A percentile compares a stretch with the other conserved stretches of the same genome.
Evolutionary conservation across 2,329 filamentous ascomycete species (phyloP).

Genomic region (Arthroderma sp.): DNA sequence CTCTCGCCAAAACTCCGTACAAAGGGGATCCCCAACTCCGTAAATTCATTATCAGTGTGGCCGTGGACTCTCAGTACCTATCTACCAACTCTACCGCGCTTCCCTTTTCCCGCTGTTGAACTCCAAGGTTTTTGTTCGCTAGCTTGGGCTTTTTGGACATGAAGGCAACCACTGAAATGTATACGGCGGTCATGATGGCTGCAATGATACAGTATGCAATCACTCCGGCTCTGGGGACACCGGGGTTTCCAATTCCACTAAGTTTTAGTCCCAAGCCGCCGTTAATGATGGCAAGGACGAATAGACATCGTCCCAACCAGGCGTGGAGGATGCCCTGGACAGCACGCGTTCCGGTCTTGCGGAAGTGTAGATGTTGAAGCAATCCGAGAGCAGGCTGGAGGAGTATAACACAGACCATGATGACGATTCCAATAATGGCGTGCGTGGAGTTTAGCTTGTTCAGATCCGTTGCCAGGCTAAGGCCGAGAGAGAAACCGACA

Average conservation of each 20-base stretch:
- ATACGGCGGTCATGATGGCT: conserved; percentile 36
- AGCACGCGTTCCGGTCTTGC: conserved; percentile 35
- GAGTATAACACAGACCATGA: conserved; percentile 42
- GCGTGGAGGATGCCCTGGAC: conserved; percentile 37
- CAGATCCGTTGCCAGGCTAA: conserved; percentile 36
- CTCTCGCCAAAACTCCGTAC: not conserved
- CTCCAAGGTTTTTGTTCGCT: not conserved
- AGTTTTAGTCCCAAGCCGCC: conserved; percentile 44
- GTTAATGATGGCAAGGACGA: conserved; percentile 45
- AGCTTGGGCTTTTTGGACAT: conserved; percentile 7
- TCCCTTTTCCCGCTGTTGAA: not conserved
- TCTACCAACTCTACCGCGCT: not conserved
- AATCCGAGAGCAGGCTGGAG: conserved; percentile 44
- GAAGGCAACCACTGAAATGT: conserved; percentile 21
- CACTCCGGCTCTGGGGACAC: conserved; percentile 15
- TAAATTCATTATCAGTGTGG: too few relatives aligned
- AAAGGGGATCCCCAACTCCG: not conserved
- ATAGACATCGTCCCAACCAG: conserved; percentile 42
- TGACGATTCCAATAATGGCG: conserved; percentile 43
- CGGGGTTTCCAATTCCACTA: conserved; percentile 29
- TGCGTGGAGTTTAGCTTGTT: conserved; percentile 34
- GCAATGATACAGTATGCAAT: conserved; percentile 43
- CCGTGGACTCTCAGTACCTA: not conserved
- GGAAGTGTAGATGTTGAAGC: conserved; percentile 42
- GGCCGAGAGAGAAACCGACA: conserved; percentile 40